Base-by-base conservation (phyloP, 495 filamentous ascomycete genomes). In the Margaritispora aquatica region DNA sequence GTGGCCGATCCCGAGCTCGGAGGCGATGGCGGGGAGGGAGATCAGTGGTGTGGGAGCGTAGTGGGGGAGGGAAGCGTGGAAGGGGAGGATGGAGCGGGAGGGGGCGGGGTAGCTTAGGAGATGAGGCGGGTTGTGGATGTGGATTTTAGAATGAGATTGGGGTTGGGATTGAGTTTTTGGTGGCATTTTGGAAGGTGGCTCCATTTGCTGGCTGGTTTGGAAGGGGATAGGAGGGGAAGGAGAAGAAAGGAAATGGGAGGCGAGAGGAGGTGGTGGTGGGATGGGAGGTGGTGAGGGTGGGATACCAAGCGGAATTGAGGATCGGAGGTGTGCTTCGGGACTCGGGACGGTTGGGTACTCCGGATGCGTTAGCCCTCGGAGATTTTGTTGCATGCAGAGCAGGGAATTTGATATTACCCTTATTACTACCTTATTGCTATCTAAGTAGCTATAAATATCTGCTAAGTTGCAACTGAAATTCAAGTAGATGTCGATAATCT, bases 41-140 rank as follows among this genome's bases (percentile, higher is more conserved):
- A 79, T 67, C 2, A 90, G 75, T 0, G 74, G 74, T 0, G 83
- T 83, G 2, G 67, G 70, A 2, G 58, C 49, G 64, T 82, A 84
- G 10, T 67, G 61, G 0, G 80, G 78, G n/a, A 86, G 75, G 4
- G 67, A 70, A 58, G 69, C 54, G 67, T 87, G 82, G 68, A 85
- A 83, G 20, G 20, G 20, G 2, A 50, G 21, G 1, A 29, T 44
- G 2, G 29, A 20, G 3, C 29, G 44, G 1, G 26, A 2, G 20
- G 46, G 26, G 2, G 9, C 11, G 19, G 46, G 52, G 13, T 26
- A 44, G 22, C 10, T 19, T 8, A 9, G 17, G 7, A n/a, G 3
- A n/a, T 44, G 4, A 15, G 11, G 4, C 7, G 38, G 8, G 15
- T n/a, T 44, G 38, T 44, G 11, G 38, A n/a, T 44, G 38, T 44